Evolutionary conservation across 2,329 filamentous ascomycete species (phyloP).

Genomic region (Dryadomyces quercivorus): DNA sequence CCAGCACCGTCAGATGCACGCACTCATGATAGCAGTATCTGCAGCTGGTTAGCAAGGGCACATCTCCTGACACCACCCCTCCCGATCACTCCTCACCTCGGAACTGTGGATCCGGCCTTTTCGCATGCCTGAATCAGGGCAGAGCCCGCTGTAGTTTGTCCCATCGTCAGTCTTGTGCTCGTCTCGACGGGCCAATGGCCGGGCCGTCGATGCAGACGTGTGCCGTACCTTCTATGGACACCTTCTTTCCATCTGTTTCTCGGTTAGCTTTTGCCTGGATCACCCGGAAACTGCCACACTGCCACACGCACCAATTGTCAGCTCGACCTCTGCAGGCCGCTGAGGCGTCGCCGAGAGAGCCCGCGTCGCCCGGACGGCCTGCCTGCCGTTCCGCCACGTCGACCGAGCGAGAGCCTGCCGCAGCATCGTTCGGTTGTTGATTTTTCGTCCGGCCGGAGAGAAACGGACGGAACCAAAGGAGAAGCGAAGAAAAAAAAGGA

Average conservation of each 20-base stretch:
- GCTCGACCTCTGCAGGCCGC: slow-evolving; percentile 83
- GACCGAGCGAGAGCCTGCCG: slow-evolving; percentile 56
- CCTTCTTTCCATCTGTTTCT: slow-evolving; percentile 89
- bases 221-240: slow-evolving; percentile 81
- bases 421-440: slow-evolving; percentile 40
- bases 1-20: neutral
- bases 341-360: slow-evolving; percentile 70
- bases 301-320: slow-evolving; percentile 81
- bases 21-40: slow-evolving; percentile 99
- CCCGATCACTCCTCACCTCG: slow-evolving; percentile 48
- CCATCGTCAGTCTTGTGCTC: slow-evolving; percentile 3
- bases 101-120: slow-evolving; percentile 84
- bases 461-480: slow-evolving; percentile 1
- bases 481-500: slow-evolving; percentile 3
- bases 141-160: slow-evolving; percentile 61
- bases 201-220: neutral
- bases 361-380: slow-evolving; percentile 51
- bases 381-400: slow-evolving; percentile 52
- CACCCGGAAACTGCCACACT: neutral
- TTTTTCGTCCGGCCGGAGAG: slow-evolving; percentile 15
- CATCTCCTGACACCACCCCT: slow-evolving; percentile 3
- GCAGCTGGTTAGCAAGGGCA: slow-evolving; percentile 19
- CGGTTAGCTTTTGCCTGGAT: neutral
- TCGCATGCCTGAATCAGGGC: slow-evolving; percentile 98
- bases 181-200: slow-evolving; percentile 2